Conservation (phyloP, 2,329 filamentous ascomycete species). For the Aspergillus sergii region DNA sequence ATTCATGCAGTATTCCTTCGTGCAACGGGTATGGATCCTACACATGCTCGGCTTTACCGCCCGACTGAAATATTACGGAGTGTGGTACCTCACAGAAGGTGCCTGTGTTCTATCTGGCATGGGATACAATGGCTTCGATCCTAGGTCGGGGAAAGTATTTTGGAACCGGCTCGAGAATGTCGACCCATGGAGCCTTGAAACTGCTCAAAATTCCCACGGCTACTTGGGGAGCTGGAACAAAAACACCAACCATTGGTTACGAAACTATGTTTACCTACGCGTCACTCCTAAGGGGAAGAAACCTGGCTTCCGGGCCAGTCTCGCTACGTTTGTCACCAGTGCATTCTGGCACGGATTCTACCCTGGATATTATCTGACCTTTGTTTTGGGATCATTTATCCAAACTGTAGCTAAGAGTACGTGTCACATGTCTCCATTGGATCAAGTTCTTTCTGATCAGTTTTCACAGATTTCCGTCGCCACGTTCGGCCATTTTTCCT, state of each 20-base stretch:
- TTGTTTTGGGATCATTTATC: slow-evolving; percentile 85
- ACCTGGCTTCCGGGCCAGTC: slow-evolving; percentile 89
- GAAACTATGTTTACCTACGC: slow-evolving; percentile 92
- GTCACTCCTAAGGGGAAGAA: slow-evolving; percentile 96
- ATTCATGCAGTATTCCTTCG: slow-evolving; percentile 69
- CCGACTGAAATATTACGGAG: slow-evolving; percentile 93
- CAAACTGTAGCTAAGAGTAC: slow-evolving; percentile 93
- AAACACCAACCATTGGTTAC: slow-evolving; percentile 95
- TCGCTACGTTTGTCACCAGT: slow-evolving; percentile 92
- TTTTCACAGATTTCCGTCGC: slow-evolving; percentile 74
- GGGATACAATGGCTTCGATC: slow-evolving; percentile 91
- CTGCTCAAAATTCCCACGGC: slow-evolving; percentile 88
- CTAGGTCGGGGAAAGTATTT: slow-evolving; percentile 77
- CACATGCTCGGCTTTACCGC: slow-evolving; percentile 82
- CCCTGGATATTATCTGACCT: slow-evolving; percentile 91
- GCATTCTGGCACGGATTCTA: slow-evolving; percentile 99
- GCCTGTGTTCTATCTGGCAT: slow-evolving; percentile 91
- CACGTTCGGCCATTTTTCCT: slow-evolving; percentile 92
- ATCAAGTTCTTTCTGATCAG: slow-evolving; percentile 21
- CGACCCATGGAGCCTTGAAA: slow-evolving; percentile 80
- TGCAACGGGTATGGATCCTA: slow-evolving; percentile 74
- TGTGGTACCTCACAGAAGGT: slow-evolving; percentile 91
- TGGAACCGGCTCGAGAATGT: slow-evolving; percentile 94
- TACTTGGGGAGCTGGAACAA: slow-evolving; percentile 97
- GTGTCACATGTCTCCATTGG: slow-evolving; percentile 37